Evolutionary conservation across 768 basidiomycete species (phyloP).

Genomic region (Peribolospora kevripleyi): DNA sequence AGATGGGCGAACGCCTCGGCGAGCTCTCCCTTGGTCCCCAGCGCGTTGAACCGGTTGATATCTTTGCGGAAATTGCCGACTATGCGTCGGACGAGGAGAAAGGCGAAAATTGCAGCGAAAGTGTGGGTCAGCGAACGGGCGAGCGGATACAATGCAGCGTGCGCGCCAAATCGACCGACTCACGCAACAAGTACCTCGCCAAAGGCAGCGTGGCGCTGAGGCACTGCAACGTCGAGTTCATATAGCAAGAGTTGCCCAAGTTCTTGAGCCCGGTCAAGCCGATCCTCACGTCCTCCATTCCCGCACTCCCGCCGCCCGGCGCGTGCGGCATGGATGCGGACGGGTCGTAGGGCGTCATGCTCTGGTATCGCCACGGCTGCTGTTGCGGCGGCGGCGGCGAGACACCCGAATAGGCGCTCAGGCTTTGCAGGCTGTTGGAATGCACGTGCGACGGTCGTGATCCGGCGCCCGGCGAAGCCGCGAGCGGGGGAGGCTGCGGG

Average conservation of each 20-base stretch:
- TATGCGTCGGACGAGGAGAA: not conserved
- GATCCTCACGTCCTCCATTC: conserved; percentile 7
- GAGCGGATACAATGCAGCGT: not conserved
- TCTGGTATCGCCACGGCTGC: too few species aligned
- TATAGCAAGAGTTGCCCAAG: conserved; percentile 81
- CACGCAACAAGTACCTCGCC: conserved; percentile 73
- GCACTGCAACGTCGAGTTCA: conserved; percentile 96
- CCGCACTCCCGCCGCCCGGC: too few species aligned
- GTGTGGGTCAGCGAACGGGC: not conserved
- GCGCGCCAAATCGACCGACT: conserved; percentile 10
- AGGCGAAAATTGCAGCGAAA: not conserved
- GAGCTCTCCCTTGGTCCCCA: conserved; percentile 67
- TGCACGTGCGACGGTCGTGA: too few species aligned
- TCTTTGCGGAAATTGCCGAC: conserved; percentile 20
- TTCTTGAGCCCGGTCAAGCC: conserved; percentile 57
- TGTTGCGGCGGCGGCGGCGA: too few species aligned
- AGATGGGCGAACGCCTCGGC: conserved; percentile 61
- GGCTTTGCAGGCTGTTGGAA: too few species aligned
- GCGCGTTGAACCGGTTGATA: conserved; percentile 56
- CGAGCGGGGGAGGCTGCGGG: not conserved
- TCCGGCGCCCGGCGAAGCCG: too few species aligned
- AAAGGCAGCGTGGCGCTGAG: conserved; percentile 84
- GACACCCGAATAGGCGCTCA: too few species aligned
- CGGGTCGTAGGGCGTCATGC: too few species aligned
- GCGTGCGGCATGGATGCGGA: too few species aligned